Evolutionary conservation across 306 rosid species (phyloP).

Genomic region (Datisca glomerata): DNA sequence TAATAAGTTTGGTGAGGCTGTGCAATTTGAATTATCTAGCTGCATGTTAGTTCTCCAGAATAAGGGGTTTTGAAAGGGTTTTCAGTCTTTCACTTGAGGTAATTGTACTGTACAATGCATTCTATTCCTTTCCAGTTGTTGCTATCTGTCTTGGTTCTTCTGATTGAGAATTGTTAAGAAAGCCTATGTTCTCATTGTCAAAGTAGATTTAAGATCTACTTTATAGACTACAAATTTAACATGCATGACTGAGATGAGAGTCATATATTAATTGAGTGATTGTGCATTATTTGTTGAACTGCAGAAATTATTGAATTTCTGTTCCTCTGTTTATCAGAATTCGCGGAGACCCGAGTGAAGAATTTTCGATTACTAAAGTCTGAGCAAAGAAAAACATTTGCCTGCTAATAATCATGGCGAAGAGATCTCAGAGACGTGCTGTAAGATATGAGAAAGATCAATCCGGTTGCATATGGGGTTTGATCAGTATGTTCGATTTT

Average conservation of each 20-base stretch:
- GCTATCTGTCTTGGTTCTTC: too few relatives aligned
- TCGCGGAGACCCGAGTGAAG: slow-evolving; percentile 15
- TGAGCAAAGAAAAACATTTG: slow-evolving; percentile 14
- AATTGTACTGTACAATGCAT: too few relatives aligned
- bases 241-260: too few relatives aligned
- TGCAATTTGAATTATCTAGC: slow-evolving; percentile 17
- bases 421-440: slow-evolving; percentile 60
- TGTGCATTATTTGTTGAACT: too few relatives aligned
- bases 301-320: slow-evolving; percentile 10
- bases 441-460: slow-evolving; percentile 75
- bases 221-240: neutral
- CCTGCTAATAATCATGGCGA: slow-evolving; percentile 49
- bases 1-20: neutral
- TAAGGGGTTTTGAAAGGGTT: slow-evolving; percentile 6
- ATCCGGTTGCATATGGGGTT: slow-evolving; percentile 97
- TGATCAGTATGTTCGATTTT: slow-evolving; percentile 83
- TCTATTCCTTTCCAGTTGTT: too few relatives aligned
- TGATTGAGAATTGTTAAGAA: too few relatives aligned
- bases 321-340: slow-evolving; percentile 22
- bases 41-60: slow-evolving; percentile 17
- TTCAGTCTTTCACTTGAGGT: slow-evolving; percentile 5
- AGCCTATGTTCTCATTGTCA: neutral
- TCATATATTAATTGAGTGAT: too few relatives aligned
- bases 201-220: neutral
- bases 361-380: slow-evolving; percentile 13